Conservation (phyloP, 2,329 filamentous ascomycete species). For the Diplocarpon rosae region DNA sequence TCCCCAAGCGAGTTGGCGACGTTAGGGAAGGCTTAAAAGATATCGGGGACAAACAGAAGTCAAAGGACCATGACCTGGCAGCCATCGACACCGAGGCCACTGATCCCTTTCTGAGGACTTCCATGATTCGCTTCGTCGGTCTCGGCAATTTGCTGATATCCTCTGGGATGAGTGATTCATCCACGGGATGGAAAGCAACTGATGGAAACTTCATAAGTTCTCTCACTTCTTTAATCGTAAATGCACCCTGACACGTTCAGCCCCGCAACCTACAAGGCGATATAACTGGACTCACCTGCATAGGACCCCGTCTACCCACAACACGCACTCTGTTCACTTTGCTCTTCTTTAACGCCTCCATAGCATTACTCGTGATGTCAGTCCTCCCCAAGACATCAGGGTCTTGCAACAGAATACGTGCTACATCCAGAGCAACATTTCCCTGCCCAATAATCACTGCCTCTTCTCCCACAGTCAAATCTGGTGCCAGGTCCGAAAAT, state of each 20-base stretch:
- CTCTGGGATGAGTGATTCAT: conserved; percentile 53
- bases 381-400: conserved; percentile 65
- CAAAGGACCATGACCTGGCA: conserved; percentile 67
- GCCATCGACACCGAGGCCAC: conserved; percentile 33
- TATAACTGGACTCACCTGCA: conserved; percentile 49
- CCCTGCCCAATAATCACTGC: conserved; percentile 88
- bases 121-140: conserved; percentile 64
- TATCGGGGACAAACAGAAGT: conserved; percentile 72
- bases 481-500: conserved; percentile 59
- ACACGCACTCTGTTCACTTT: conserved; percentile 70
- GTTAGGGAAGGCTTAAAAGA: conserved; percentile 41
- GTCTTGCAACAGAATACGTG: conserved; percentile 71
- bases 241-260: conserved; percentile 53
- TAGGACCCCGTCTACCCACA: conserved; percentile 78
- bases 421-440: conserved; percentile 91
- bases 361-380: conserved; percentile 78
- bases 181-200: conserved; percentile 61
- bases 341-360: conserved; percentile 62
- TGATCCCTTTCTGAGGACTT: conserved; percentile 71
- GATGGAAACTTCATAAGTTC: conserved; percentile 71
- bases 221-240: conserved; percentile 88
- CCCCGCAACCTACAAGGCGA: conserved; percentile 5
- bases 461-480: conserved; percentile 64
- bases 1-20: conserved; percentile 41
- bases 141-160: conserved; percentile 62